Percentiles rank a stretch among this genome's conserved stretches.
Conservation (phyloP, 805 yeast species). For the Teunomyces lycoperdinae region DNA sequence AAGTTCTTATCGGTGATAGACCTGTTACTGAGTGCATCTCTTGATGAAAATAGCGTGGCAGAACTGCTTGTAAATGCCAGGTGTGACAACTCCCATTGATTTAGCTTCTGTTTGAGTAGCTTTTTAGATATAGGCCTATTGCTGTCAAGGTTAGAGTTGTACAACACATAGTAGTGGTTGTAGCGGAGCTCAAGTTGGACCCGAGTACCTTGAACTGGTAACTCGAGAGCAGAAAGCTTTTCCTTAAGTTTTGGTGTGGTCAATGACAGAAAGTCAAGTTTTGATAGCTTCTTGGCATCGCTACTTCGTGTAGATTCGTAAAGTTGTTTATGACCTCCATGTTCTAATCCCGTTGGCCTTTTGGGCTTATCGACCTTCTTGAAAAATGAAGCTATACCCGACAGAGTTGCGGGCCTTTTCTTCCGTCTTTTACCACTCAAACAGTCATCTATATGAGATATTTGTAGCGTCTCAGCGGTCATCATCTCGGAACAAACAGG, state of each 20-base stretch:
- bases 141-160: slow-evolving; percentile 81
- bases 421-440: slow-evolving; percentile 27
- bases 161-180: slow-evolving; percentile 70
- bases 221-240: slow-evolving; percentile 50
- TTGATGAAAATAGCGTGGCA: slow-evolving; percentile 21
- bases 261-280: slow-evolving; percentile 61
- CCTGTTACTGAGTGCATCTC: slow-evolving; percentile 21
- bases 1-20: slow-evolving; percentile 46
- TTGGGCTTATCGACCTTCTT: slow-evolving; percentile 10
- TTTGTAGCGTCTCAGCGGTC: slow-evolving; percentile 55
- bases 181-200: slow-evolving; percentile 65
- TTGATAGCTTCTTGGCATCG: slow-evolving; percentile 48
- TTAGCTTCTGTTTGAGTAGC: slow-evolving; percentile 53
- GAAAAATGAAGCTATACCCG: slow-evolving; percentile 33
- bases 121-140: slow-evolving; percentile 57
- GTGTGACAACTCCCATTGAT: slow-evolving; percentile 61
- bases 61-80: slow-evolving; percentile 23
- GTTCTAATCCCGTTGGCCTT: not conserved
- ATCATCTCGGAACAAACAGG: slow-evolving; percentile 62
- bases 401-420: slow-evolving; percentile 9
- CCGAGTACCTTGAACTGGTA: slow-evolving; percentile 64
- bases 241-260: slow-evolving; percentile 59
- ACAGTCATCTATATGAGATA: slow-evolving; percentile 63
- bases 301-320: slow-evolving; percentile 21
- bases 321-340: slow-evolving; percentile 23